A percentile compares a stretch with the other conserved stretches of the same genome.
These are phyloP conservation scores for Colletotrichum paranaense DNA, from an alignment of 2,329 filamentous ascomycete species.

Conservation along the genomic window DNA sequence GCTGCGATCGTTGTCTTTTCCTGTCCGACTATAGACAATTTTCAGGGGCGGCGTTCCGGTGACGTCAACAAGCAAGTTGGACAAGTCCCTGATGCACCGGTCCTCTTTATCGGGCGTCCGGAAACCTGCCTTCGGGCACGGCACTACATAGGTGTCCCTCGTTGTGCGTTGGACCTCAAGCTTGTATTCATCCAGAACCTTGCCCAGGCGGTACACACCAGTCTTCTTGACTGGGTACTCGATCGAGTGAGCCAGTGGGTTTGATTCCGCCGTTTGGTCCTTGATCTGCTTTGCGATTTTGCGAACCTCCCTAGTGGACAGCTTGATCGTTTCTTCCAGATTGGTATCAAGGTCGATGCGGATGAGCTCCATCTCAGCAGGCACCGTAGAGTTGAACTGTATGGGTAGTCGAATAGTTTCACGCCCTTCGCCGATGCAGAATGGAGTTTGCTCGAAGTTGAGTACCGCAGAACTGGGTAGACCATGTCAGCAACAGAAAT, in stretches of 20 bases:
- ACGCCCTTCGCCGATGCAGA: slow-evolving; percentile 79
- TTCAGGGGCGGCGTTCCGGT: slow-evolving; percentile 90
- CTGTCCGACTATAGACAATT: slow-evolving; percentile 89
- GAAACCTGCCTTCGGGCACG: slow-evolving; percentile 84
- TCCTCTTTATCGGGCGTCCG: slow-evolving; percentile 70
- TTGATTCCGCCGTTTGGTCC: slow-evolving; percentile 72
- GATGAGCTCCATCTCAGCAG: slow-evolving; percentile 87
- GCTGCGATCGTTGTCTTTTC: slow-evolving; percentile 85
- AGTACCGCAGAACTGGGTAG: slow-evolving; percentile 79
- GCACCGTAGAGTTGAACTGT: slow-evolving; percentile 92
- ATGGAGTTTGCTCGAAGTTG: slow-evolving; percentile 83
- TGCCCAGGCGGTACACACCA: slow-evolving; percentile 86
- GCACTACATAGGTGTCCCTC: slow-evolving; percentile 85
- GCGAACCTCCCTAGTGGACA: slow-evolving; percentile 79
- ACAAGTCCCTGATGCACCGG: slow-evolving; percentile 88
- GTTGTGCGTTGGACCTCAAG: slow-evolving; percentile 85
- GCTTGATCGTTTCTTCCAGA: slow-evolving; percentile 81
- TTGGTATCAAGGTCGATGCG: slow-evolving; percentile 87
- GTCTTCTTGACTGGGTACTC: slow-evolving; percentile 84
- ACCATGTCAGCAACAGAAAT: slow-evolving; percentile 31
- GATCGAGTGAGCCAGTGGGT: slow-evolving; percentile 72
- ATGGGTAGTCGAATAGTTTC: slow-evolving; percentile 79
- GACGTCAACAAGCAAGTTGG: slow-evolving; percentile 85
- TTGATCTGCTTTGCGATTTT: slow-evolving; percentile 77
- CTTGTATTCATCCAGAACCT: slow-evolving; percentile 92